These are phyloP conservation scores for Eremothecium cymbalariae DNA, from an alignment of 1,139 yeast species.

Conservation along the genomic window DNA sequence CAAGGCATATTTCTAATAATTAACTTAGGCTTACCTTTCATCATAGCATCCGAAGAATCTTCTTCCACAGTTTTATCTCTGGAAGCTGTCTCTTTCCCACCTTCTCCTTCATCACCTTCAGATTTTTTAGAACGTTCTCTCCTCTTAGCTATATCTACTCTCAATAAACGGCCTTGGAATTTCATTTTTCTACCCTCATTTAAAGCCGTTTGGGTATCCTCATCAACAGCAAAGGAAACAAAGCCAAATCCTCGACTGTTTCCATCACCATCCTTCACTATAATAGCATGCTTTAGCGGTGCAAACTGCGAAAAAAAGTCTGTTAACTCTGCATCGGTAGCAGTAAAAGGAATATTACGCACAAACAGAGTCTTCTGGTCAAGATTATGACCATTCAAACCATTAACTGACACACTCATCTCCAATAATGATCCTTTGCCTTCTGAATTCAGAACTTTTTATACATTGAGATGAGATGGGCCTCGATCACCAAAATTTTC, in stretches of 20 bases:
- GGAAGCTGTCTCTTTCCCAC: constrained; percentile 16
- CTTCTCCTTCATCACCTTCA: constrained; percentile 16
- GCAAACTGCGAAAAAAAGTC: constrained; percentile 84
- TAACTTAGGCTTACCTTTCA: constrained; percentile 71
- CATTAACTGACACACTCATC: too few relatives aligned
- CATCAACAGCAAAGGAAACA: constrained; percentile 79
- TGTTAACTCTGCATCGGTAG: constrained; percentile 71
- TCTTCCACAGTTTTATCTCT: constrained; percentile 17
- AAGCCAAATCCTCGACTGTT: constrained; percentile 90
- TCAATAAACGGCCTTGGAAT: constrained; percentile 56
- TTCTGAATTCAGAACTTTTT: too few relatives aligned
- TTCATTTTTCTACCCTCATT: constrained; percentile 57
- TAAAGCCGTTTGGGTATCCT: constrained; percentile 74
- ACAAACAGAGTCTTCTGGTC: constrained; percentile 68
- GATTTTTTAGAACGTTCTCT: constrained; percentile 53
- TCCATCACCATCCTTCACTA: constrained; percentile 70
- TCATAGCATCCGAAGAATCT: constrained; percentile 30
- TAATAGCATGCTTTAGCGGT: constrained; percentile 91
- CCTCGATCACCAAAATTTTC: constrained; percentile 2
- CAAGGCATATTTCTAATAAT: constrained; percentile 92
- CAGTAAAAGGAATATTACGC: constrained; percentile 71
- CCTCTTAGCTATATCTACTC: constrained; percentile 85
- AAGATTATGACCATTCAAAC: constrained; percentile 20
- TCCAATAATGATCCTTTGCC: too few relatives aligned
- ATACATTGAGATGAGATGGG: constrained; percentile 2